A percentile compares a stretch with the other conserved stretches of the same genome.
Conservation (phyloP, 495 filamentous ascomycete species). For the Hypoxylon fuscum region DNA sequence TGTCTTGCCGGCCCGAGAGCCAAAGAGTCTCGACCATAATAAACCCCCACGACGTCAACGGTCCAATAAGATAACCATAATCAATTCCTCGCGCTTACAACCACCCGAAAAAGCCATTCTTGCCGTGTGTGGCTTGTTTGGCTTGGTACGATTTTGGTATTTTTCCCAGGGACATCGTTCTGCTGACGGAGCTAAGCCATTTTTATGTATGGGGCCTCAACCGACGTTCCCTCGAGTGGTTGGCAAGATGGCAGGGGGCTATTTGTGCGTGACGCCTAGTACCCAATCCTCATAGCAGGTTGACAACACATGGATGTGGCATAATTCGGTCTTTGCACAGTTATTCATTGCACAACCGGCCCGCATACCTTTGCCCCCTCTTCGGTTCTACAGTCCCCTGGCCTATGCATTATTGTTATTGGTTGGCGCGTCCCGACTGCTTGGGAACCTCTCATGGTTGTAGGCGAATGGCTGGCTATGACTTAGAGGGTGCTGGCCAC, state of each 20-base stretch:
- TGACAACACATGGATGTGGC: slow-evolving; percentile 24
- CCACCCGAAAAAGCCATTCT: slow-evolving; percentile 18
- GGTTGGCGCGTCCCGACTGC: slow-evolving; percentile 24
- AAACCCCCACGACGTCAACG: slow-evolving; percentile 26
- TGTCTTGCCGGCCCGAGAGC: slow-evolving; percentile 32
- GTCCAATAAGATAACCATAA: slow-evolving; percentile 24
- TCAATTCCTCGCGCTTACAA: slow-evolving; percentile 27
- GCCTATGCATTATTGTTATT: slow-evolving; percentile 14
- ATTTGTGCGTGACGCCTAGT: no score
- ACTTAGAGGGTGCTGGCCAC: slow-evolving; percentile 27
- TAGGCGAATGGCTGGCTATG: slow-evolving; percentile 25
- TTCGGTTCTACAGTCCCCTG: slow-evolving; percentile 25
- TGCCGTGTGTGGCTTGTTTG: slow-evolving; percentile 19
- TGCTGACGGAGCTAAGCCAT: slow-evolving; percentile 14
- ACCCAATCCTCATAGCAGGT: no score
- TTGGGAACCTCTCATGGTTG: slow-evolving; percentile 21
- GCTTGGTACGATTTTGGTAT: slow-evolving; percentile 6
- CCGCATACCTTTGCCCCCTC: slow-evolving; percentile 30
- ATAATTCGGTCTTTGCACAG: slow-evolving; percentile 16
- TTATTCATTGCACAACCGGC: slow-evolving; percentile 30
- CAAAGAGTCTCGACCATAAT: slow-evolving; percentile 27
- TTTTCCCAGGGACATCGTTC: slow-evolving; percentile 2
- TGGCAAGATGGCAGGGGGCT: slow-evolving; percentile 17
- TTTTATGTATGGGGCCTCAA: slow-evolving; percentile 8
- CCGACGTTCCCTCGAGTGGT: slow-evolving; percentile 14